Evolutionary conservation across 805 yeast species (phyloP).

Genomic region (Ogataea paraovalis): DNA sequence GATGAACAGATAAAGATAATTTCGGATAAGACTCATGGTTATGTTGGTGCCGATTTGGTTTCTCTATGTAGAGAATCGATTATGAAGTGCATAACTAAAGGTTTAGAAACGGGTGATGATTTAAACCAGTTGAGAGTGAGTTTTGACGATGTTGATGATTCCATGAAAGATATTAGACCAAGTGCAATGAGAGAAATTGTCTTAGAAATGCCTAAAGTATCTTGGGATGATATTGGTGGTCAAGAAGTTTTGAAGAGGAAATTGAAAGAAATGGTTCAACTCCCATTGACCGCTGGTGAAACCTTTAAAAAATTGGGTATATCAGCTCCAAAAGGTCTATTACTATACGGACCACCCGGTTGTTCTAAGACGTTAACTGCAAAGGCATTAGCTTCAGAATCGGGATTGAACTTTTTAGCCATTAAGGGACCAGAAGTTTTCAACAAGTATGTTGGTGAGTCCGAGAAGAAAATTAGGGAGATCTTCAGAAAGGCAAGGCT

Average conservation of each 20-base stretch:
- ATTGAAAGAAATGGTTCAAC: constrained; percentile 83
- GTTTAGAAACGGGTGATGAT: constrained; percentile 33
- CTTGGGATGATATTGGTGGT: constrained; percentile 96
- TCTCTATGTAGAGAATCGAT: constrained; percentile 88
- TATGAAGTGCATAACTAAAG: constrained; percentile 71
- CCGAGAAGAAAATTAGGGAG: constrained; percentile 90
- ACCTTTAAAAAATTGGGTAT: constrained; percentile 77
- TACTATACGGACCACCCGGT: constrained; percentile 97
- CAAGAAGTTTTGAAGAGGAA: constrained; percentile 79
- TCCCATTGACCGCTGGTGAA: constrained; percentile 81
- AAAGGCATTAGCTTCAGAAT: constrained; percentile 91
- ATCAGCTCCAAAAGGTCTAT: constrained; percentile 86
- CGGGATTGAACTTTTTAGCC: constrained; percentile 89
- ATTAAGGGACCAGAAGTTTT: constrained; percentile 95
- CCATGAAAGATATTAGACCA: constrained; percentile 80
- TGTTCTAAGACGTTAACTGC: constrained; percentile 95
- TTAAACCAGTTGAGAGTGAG: constrained; percentile 39
- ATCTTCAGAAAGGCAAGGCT: constrained; percentile 91
- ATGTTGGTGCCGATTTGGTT: constrained; percentile 92
- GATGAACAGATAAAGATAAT: constrained; percentile 54
- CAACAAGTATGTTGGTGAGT: constrained; percentile 94
- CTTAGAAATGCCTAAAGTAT: constrained; percentile 88
- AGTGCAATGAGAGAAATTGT: constrained; percentile 97
- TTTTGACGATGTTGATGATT: constrained; percentile 58
- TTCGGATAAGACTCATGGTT: constrained; percentile 87